Conservation (phyloP, 83 land plant genomes). For the Isoetes engelmannii region DNA sequence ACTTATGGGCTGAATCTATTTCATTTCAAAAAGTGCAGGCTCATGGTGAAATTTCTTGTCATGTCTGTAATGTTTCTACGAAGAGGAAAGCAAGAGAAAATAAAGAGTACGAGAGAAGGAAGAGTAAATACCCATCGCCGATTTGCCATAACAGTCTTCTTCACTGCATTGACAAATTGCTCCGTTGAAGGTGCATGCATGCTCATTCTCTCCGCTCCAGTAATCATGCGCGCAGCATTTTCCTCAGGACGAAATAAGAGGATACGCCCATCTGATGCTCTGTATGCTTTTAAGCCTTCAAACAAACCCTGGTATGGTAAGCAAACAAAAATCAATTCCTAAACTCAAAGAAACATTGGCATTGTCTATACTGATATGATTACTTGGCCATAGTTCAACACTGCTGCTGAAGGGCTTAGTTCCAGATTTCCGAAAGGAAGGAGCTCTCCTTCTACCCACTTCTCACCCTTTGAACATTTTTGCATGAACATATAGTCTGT, state of each 20-base stretch:
- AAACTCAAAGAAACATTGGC: no score
- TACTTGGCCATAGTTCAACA: constrained; percentile 95
- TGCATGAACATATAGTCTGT: constrained; percentile 78
- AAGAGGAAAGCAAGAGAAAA: background rate
- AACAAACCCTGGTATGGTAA: constrained; percentile 45
- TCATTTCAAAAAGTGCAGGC: no score
- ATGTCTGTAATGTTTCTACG: no score
- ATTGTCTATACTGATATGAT: background rate
- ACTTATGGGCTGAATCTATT: no score
- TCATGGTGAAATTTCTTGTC: no score
- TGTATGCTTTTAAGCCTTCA: constrained; percentile 73
- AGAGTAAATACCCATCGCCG: constrained; percentile 55
- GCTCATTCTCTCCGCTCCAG: constrained; percentile 69
- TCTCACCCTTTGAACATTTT: constrained; percentile 44
- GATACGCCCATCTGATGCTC: constrained; percentile 47
- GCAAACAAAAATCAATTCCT: no score
- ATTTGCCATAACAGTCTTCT: constrained; percentile 59
- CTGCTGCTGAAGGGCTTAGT: constrained; percentile 78
- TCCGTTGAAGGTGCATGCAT: constrained; percentile 63
- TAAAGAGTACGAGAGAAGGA: background rate
- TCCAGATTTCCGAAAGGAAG: constrained; percentile 59
- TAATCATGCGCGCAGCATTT: constrained; percentile 56
- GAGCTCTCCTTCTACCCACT: constrained; percentile 55
- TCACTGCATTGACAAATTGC: constrained; percentile 65
- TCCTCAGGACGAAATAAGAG: constrained; percentile 65